Evolutionary conservation across 1,139 yeast species (phyloP).

Genomic region (Hansenula lynferdii): DNA sequence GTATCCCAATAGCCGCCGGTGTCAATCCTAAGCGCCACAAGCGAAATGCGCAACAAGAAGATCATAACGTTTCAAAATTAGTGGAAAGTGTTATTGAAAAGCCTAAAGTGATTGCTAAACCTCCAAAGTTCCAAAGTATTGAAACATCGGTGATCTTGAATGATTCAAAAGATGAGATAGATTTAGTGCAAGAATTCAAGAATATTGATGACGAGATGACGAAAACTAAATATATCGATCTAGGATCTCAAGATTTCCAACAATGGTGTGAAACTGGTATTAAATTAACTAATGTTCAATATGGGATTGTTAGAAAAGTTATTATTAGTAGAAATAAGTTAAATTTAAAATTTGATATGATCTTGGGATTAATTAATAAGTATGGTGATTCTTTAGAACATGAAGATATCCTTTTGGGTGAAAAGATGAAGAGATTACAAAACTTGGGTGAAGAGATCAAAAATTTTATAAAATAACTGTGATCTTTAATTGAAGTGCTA

Average conservation of each 20-base stretch:
- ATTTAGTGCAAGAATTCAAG: constrained; percentile 11
- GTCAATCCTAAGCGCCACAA: not conserved
- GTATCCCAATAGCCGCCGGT: no score
- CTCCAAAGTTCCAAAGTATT: constrained; percentile 8
- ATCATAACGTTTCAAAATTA: no score
- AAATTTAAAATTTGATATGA: constrained; percentile 30
- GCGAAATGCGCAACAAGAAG: not conserved
- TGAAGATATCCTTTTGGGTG: constrained; percentile 31
- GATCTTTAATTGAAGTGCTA: no score
- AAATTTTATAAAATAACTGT: constrained; percentile 24
- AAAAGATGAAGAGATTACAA: constrained; percentile 31
- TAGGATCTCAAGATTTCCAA: constrained; percentile 25
- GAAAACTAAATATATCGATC: constrained; percentile 22
- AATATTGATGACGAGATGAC: constrained; percentile 9
- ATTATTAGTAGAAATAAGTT: constrained; percentile 34
- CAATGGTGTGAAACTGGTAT: constrained; percentile 22
- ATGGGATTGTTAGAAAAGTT: constrained; percentile 28
- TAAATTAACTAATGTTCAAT: constrained; percentile 26
- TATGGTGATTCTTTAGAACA: constrained; percentile 32
- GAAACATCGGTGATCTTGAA: constrained; percentile 6
- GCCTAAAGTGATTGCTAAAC: constrained; percentile 1
- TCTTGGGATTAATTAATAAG: constrained; percentile 31
- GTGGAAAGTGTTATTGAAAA: not conserved
- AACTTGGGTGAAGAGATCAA: constrained; percentile 36
- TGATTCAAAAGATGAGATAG: not conserved